Evolutionary conservation across 176 grass and related monocot species (phyloP).

Genomic region (Leersia perrieri): DNA sequence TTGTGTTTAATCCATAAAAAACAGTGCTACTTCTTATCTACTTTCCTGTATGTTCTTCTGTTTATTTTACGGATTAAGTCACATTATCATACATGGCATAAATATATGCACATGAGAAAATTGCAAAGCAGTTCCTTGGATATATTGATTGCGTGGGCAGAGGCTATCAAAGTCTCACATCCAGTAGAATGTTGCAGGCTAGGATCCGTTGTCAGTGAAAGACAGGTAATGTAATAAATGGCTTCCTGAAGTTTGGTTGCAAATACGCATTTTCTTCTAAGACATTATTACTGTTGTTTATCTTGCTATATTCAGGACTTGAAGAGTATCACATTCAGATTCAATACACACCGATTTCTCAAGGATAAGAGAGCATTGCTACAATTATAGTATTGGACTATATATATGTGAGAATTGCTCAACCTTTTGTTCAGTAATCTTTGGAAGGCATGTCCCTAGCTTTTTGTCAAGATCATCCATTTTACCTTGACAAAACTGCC

Average conservation of each 20-base stretch:
- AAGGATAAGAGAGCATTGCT: too few species aligned
- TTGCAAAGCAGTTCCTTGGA: slow-evolving; percentile 68
- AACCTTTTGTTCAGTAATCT: too few species aligned
- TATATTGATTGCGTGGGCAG: slow-evolving; percentile 75
- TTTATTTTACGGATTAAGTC: background rate
- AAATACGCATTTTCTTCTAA: slow-evolving; percentile 14
- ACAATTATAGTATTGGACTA: too few species aligned
- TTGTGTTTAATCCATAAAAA: background rate
- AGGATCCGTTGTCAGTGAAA: slow-evolving; percentile 84
- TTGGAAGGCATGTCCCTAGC: too few species aligned
- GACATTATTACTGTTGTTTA: too few species aligned
- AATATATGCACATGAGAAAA: slow-evolving; percentile 64
- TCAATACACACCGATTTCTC: too few species aligned
- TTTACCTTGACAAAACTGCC: too few species aligned
- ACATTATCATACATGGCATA: slow-evolving; percentile 29
- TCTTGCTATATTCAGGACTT: too few species aligned
- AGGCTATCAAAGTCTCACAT: slow-evolving; percentile 89
- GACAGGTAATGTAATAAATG: slow-evolving; percentile 68
- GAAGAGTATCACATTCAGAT: too few species aligned
- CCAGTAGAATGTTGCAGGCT: slow-evolving; percentile 93
- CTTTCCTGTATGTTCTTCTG: slow-evolving; percentile 44
- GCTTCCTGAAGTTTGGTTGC: slow-evolving; percentile 4
- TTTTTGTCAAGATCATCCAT: too few species aligned
- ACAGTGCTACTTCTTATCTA: slow-evolving; percentile 93
- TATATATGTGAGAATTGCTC: too few species aligned